Base-by-base conservation (phyloP, 2,329 filamentous ascomycete genomes). In the Aspergillus candidus region DNA sequence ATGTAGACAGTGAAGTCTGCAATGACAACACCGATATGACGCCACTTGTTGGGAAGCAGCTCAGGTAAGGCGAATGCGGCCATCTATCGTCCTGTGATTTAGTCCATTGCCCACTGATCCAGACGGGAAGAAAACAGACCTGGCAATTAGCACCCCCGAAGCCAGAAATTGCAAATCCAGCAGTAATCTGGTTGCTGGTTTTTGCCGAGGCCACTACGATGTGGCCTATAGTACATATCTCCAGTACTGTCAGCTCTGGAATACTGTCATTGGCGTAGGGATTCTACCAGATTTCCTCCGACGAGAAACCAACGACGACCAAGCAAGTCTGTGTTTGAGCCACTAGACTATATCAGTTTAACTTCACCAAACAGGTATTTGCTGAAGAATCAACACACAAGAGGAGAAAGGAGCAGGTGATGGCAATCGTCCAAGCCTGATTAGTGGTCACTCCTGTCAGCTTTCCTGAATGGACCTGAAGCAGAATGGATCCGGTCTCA, bases 21-120 rank as follows among this genome's bases (percentile, higher is more conserved):
- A 35, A 74, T 58, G 2, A 69, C 66, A 43, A 73, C 66, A 31
- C 63, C 67, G 27, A 67, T 69, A 50, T 73, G 69, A 41, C 71
- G 56, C 69, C 70, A 74, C 52, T 74, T 74, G 56, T 74, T 74
- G 1, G 71, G 71, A 2, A 75, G 62, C 15, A 75, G 63, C 48
- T 74, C 71, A 5, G 71, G 69, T 6, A 74, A 63, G 6, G 68
- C 70, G 52, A 73, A 72, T 33, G 69, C 70, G 12, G 68, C 71
- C 43, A 63, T 57, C 54, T 61, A 37, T 29, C 37, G 40, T 69
- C 22, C 7, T 27, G 22, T 10, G 22, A 27, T 8, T 27, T 27
- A 27, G 22, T 10, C 22, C 22, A 27, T 10, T 27, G 22, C 6
- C 22, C 22, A 10, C 22, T 8, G 3, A 6, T 10, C 2, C 7